Evolutionary conservation across 208 protist species (phyloP).

Genomic region (Leishmania tropica): DNA sequence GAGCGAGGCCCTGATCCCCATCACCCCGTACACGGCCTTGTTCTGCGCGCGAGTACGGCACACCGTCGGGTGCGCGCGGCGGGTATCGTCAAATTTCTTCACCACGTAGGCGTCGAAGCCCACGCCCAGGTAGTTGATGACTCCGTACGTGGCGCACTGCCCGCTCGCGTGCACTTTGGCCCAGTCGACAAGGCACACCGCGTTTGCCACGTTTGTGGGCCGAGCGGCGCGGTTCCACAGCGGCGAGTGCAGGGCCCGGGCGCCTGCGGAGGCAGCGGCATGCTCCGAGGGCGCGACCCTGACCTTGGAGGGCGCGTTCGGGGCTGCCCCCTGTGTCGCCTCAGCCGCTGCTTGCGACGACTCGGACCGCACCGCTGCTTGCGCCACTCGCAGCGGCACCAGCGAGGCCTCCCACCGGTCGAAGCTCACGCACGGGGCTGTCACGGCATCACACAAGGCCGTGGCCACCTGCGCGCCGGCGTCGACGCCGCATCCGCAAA

Average conservation of each 20-base stretch:
- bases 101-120: constrained; percentile 83
- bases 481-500: constrained; percentile 18
- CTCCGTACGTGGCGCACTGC: constrained; percentile 34
- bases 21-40: constrained; percentile 76
- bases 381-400: constrained; percentile 57
- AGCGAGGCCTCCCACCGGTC: constrained; percentile 75
- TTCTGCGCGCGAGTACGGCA: constrained; percentile 71
- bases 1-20: constrained; percentile 48
- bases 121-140: constrained; percentile 88
- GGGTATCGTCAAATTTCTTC: constrained; percentile 58
- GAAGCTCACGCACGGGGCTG: constrained; percentile 63
- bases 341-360: background rate
- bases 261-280: background rate
- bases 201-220: constrained; percentile 25
- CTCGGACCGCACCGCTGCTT: constrained; percentile 23
- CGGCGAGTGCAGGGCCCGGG: background rate
- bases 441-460: constrained; percentile 39
- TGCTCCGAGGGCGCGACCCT: background rate
- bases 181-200: constrained; percentile 57
- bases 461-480: constrained; percentile 40
- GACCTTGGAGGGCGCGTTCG: background rate
- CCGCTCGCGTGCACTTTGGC: constrained; percentile 24
- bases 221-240: constrained; percentile 7
- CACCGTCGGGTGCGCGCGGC: constrained; percentile 49
- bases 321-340: background rate